A percentile compares a stretch with the other conserved stretches of the same genome.
phyloP scores from a whole-genome alignment of 257 asterid species.

The Nicotiana benthamiana region DNA sequence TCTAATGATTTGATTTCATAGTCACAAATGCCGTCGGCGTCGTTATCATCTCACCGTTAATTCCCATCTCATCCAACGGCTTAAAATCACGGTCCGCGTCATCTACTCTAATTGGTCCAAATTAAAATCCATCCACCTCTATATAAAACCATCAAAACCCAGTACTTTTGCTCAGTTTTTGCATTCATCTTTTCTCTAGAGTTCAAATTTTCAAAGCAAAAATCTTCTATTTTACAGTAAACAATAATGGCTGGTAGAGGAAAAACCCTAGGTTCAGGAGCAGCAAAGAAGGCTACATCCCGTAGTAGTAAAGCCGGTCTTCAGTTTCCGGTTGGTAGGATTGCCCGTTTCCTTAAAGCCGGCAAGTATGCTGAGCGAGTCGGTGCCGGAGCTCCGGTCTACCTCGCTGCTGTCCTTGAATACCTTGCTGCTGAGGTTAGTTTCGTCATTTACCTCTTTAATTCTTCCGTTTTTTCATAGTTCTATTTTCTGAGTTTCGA shows the following conservation, averaged over 20 bases:
- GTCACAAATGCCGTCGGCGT: too few relatives aligned
- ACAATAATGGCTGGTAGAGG: constrained; percentile 16
- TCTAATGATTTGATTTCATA: too few relatives aligned
- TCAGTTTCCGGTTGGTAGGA: constrained; percentile 17
- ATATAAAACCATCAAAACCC: not conserved
- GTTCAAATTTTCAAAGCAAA: not conserved
- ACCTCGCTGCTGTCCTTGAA: constrained; percentile 14
- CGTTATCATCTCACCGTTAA: too few relatives aligned
- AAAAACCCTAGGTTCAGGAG: constrained; percentile 13
- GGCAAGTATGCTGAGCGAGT: constrained; percentile 17
- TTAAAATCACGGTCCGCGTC: not conserved
- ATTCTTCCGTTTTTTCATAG: not conserved
- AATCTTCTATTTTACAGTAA: too few relatives aligned
- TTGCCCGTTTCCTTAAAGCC: constrained; percentile 12
- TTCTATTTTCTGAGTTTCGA: not conserved
- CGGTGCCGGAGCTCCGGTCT: too few relatives aligned
- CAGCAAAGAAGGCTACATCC: too few relatives aligned
- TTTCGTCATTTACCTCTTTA: not conserved
- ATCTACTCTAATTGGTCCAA: not conserved
- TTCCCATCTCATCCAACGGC: not conserved
- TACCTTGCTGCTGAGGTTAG: constrained; percentile 16
- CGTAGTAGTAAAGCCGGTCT: constrained; percentile 19
- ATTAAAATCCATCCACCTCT: not conserved
- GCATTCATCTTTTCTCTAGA: not conserved
- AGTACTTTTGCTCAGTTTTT: not conserved